phyloP scores from a whole-genome alignment of 2,329 filamentous ascomycete species.

The Grosmannia huntii region DNA sequence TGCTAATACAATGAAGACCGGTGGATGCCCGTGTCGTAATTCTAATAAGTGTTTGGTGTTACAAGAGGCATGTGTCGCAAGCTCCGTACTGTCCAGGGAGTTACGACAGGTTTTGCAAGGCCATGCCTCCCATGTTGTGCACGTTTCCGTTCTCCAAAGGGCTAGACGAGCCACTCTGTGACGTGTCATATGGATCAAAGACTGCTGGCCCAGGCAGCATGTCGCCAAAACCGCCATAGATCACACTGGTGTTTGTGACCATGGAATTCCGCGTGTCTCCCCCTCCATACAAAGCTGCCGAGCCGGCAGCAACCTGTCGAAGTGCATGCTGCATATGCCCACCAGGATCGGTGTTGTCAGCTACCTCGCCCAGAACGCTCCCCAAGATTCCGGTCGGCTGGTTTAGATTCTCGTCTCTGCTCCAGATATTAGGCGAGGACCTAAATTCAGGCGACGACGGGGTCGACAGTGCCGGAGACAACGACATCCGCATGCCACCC shows the following conservation, averaged over 20 bases:
- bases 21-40: not conserved
- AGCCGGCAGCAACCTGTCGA: not conserved
- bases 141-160: not conserved
- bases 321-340: not conserved
- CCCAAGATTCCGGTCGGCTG: not conserved
- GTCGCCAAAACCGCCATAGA: not conserved
- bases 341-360: not conserved
- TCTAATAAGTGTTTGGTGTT: not conserved
- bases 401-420: not conserved
- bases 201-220: not conserved
- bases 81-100: not conserved
- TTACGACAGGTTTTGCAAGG: not conserved
- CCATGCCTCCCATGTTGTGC: not conserved
- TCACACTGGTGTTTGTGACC: too few relatives aligned
- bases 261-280: not conserved
- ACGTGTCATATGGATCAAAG: not conserved
- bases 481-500: constrained; percentile 21
- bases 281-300: not conserved
- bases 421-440: not conserved
- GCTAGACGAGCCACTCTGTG: not conserved
- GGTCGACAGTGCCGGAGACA: constrained; percentile 18
- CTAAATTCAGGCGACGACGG: constrained; percentile 8
- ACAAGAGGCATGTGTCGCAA: not conserved
- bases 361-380: constrained; percentile 8
- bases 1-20: not conserved